phyloP scores from a whole-genome alignment of 2,329 filamentous ascomycete genomes.

The Sporothrix luriei region DNA sequence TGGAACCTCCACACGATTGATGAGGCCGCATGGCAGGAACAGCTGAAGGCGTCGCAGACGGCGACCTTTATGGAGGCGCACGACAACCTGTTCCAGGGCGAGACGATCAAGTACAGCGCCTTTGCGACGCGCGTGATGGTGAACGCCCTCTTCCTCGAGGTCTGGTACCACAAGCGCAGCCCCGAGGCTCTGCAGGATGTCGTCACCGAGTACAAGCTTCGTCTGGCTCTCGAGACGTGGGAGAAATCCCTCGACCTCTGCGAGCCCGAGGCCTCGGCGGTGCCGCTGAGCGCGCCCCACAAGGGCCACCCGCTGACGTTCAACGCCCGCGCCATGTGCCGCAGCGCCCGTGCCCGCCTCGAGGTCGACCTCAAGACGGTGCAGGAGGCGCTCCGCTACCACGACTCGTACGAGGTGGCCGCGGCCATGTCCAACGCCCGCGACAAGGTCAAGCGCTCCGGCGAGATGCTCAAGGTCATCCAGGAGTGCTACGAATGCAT shows the following conservation, averaged over 20 bases:
- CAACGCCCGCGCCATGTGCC: conserved; percentile 96
- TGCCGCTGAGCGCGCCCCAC: conserved; percentile 90
- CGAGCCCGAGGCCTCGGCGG: conserved; percentile 84
- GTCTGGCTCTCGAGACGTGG: conserved; percentile 96
- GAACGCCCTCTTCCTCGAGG: conserved; percentile 95
- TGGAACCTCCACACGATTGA: conserved; percentile 86
- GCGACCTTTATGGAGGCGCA: conserved; percentile 93
- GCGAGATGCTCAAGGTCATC: conserved; percentile 98
- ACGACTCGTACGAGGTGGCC: conserved; percentile 95
- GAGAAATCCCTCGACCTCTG: conserved; percentile 93
- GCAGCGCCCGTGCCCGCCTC: conserved; percentile 87
- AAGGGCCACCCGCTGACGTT: conserved; percentile 96
- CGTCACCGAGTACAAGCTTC: conserved; percentile 96
- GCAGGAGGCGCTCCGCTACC: conserved; percentile 93
- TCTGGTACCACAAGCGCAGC: conserved; percentile 98
- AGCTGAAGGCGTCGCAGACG: conserved; percentile 67
- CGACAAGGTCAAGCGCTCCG: conserved; percentile 89
- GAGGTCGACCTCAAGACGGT: conserved; percentile 95
- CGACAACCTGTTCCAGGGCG: conserved; percentile 92
- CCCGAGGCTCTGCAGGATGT: conserved; percentile 97
- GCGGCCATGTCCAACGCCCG: conserved; percentile 94
- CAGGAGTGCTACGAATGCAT: conserved; percentile 98
- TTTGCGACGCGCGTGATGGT: conserved; percentile 98
- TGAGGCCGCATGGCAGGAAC: conserved; percentile 81
- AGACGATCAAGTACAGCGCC: conserved; percentile 86